A percentile compares a stretch with the other conserved stretches of the same genome.
phyloP scores from a whole-genome alignment of 2,329 filamentous ascomycete species.

The Talaromyces verruculosus region DNA sequence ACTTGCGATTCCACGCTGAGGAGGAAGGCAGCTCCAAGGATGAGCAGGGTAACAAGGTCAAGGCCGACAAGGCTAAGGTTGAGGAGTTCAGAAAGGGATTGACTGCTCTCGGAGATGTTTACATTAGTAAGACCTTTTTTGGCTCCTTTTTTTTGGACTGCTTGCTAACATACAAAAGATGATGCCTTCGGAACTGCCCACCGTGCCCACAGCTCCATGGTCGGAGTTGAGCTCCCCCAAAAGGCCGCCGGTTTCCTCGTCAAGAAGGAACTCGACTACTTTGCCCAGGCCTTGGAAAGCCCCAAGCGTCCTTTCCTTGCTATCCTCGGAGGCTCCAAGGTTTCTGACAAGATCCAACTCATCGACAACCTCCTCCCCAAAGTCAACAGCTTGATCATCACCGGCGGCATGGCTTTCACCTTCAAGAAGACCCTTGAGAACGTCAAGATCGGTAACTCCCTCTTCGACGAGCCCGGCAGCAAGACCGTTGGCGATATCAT shows the following conservation, averaged over 20 bases:
- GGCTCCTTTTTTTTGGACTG: not conserved
- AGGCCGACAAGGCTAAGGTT: conserved; percentile 92
- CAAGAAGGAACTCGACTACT: conserved; percentile 99
- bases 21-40: conserved; percentile 97
- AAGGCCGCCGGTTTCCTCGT: conserved; percentile 98
- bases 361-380: conserved; percentile 99
- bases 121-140: conserved; percentile 71
- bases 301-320: conserved; percentile 96
- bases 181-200: conserved; percentile 98
- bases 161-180: conserved; percentile 56
- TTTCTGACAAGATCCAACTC: conserved; percentile 99
- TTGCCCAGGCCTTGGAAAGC: conserved; percentile 90
- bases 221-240: conserved; percentile 90
- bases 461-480: conserved; percentile 91
- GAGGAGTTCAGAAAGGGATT: conserved; percentile 92
- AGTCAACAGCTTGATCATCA: conserved; percentile 95
- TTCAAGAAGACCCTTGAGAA: conserved; percentile 98
- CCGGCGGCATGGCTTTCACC: conserved; percentile 98
- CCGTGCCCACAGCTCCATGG: conserved; percentile 98
- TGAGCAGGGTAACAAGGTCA: conserved; percentile 91
- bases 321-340: conserved; percentile 96
- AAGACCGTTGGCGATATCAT: conserved; percentile 86
- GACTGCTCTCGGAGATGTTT: conserved; percentile 92
- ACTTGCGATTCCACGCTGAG: conserved; percentile 96
- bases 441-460: conserved; percentile 82